Percentiles rank a stretch among this genome's conserved stretches.
Evolutionary conservation across 1,139 yeast genomes (phyloP).

Genomic region (Geotrichum phurueaensis): DNA sequence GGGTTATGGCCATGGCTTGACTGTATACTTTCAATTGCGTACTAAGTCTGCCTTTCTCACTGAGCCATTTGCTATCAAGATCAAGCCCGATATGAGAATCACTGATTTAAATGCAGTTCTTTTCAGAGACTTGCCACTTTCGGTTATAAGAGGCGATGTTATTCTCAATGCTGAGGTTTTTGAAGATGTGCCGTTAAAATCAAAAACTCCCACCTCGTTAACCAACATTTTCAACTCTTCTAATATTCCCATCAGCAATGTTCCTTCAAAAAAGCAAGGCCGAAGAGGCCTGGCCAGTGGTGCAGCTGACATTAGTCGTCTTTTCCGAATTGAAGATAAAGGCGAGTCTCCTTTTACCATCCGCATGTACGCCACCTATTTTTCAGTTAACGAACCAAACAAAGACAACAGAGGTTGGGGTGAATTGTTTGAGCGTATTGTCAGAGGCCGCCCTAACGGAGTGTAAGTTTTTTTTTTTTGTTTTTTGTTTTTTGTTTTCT

Average conservation of each 20-base stretch:
- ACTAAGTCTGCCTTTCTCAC: slow-evolving; percentile 61
- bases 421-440: slow-evolving; percentile 70
- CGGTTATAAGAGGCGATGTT: slow-evolving; percentile 37
- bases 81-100: slow-evolving; percentile 55
- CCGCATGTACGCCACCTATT: slow-evolving; percentile 65
- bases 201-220: slow-evolving; percentile 15
- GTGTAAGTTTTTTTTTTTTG: slow-evolving; percentile 32
- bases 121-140: slow-evolving; percentile 70
- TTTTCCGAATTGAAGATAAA: slow-evolving; percentile 62
- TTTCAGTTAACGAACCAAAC: slow-evolving; percentile 32
- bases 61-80: slow-evolving; percentile 71
- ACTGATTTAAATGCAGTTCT: slow-evolving; percentile 72
- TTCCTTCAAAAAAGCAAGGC: slow-evolving; percentile 31
- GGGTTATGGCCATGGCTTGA: slow-evolving; percentile 53
- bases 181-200: slow-evolving; percentile 28
- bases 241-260: not conserved
- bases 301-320: slow-evolving; percentile 75
- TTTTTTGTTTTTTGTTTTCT: not conserved
- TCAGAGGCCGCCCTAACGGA: slow-evolving; percentile 69
- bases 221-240: slow-evolving; percentile 4
- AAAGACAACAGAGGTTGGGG: slow-evolving; percentile 78
- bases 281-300: slow-evolving; percentile 86
- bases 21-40: slow-evolving; percentile 67
- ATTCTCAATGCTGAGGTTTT: slow-evolving; percentile 32
- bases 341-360: slow-evolving; percentile 64